These are phyloP conservation scores for Aspergillus taichungensis DNA, from an alignment of 495 filamentous ascomycete species.

Conservation along the genomic window DNA sequence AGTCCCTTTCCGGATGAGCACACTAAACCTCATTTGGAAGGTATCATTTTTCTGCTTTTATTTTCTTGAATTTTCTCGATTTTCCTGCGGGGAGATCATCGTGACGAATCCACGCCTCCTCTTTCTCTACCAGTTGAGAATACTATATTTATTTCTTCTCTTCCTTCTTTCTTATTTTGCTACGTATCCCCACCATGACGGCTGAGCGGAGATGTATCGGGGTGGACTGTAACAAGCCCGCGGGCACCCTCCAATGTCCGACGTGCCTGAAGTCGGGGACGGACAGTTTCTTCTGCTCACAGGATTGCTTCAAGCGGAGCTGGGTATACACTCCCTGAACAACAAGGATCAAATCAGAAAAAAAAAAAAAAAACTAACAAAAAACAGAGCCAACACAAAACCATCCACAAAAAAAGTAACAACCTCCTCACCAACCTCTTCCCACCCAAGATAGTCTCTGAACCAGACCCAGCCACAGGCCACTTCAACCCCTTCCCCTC, in stretches of 20 bases:
- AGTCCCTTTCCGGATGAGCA: no score
- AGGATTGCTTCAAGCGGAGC: constrained; percentile 97
- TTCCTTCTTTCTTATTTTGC: no score
- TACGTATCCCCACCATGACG: no score
- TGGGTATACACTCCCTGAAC: constrained; percentile 58
- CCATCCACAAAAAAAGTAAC: constrained; percentile 78
- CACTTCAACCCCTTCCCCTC: constrained; percentile 84
- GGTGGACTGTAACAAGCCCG: constrained; percentile 72
- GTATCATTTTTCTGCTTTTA: no score
- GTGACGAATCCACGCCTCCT: no score
- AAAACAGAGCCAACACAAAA: constrained; percentile 71
- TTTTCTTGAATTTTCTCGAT: no score
- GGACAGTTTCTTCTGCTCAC: constrained; percentile 93
- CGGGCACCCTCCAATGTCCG: constrained; percentile 80
- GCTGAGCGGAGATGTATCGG: constrained; percentile 62
- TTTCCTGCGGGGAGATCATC: no score
- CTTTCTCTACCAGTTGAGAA: no score
- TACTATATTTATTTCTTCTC: no score
- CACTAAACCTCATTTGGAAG: no score
- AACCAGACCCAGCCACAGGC: constrained; percentile 82
- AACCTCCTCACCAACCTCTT: constrained; percentile 63
- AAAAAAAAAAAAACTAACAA: no score
- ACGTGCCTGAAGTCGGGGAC: constrained; percentile 85
- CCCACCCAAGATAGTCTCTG: constrained; percentile 69
- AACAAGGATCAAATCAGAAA: constrained; percentile 17